These are phyloP conservation scores for Aspergillus bridgeri DNA, from an alignment of 495 filamentous ascomycete genomes.

Conservation along the genomic window DNA sequence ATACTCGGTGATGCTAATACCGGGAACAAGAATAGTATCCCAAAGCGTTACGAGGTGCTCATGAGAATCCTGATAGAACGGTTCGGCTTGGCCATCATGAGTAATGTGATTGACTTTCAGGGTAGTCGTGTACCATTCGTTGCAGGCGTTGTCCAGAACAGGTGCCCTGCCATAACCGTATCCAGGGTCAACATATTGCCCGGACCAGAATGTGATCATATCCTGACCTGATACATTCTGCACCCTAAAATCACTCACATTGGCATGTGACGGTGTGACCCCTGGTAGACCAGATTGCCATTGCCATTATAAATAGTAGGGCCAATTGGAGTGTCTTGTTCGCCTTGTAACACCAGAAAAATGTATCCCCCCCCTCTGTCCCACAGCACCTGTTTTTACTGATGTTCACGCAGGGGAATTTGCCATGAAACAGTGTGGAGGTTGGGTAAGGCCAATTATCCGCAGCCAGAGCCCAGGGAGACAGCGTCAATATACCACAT, in stretches of 20 bases:
- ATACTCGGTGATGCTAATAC: slow-evolving; percentile 36
- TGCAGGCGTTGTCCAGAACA: slow-evolving; percentile 42
- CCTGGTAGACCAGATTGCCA: slow-evolving; percentile 19
- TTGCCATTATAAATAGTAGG: slow-evolving; percentile 20
- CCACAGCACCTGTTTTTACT: slow-evolving; percentile 11
- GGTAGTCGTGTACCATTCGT: slow-evolving; percentile 29
- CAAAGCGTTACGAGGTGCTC: slow-evolving; percentile 25
- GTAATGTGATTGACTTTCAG: slow-evolving; percentile 12
- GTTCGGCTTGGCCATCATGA: neutral
- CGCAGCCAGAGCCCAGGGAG: neutral
- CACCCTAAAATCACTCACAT: slow-evolving; percentile 18
- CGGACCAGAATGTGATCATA: slow-evolving; percentile 25
- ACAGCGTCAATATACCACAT: neutral
- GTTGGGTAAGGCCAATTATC: slow-evolving; percentile 1
- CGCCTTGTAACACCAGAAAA: slow-evolving; percentile 14
- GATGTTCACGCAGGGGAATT: slow-evolving; percentile 16
- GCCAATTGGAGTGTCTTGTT: slow-evolving; percentile 6
- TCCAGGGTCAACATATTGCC: slow-evolving; percentile 9
- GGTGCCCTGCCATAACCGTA: slow-evolving; percentile 30
- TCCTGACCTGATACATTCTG: slow-evolving; percentile 21
- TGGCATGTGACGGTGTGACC: slow-evolving; percentile 12
- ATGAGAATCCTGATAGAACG: slow-evolving; percentile 6
- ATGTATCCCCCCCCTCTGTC: slow-evolving; percentile 17
- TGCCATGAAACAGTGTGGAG: slow-evolving; percentile 12
- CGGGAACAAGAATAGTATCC: slow-evolving; percentile 47